These are phyloP conservation scores for Thermothelomyces thermophilus DNA, from an alignment of 2,329 filamentous ascomycete genomes.

Conservation along the genomic window DNA sequence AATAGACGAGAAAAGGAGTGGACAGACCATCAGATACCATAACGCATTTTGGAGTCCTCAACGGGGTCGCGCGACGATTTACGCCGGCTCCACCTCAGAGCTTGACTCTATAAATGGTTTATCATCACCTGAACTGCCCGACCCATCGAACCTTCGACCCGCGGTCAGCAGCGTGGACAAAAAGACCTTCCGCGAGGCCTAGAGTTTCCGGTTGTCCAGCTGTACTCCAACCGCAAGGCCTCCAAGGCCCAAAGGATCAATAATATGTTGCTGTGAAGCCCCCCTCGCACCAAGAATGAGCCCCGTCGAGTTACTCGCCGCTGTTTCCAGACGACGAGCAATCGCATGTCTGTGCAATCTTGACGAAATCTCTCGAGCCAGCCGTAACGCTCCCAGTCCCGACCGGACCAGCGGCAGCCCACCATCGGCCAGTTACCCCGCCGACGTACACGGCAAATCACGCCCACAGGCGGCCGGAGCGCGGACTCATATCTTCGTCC, in stretches of 20 bases:
- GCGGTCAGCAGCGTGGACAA: conserved; percentile 17
- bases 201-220: conserved; percentile 26
- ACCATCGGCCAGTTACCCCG: conserved; percentile 31
- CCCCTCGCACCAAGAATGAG: conserved; percentile 99
- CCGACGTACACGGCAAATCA: conserved; percentile 17
- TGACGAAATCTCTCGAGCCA: conserved; percentile 71
- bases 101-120: conserved; percentile 95
- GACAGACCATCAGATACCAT: conserved; percentile 36
- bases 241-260: not conserved
- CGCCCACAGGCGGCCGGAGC: conserved; percentile 31
- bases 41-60: conserved; percentile 40
- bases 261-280: conserved; percentile 30
- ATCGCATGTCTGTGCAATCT: conserved; percentile 98
- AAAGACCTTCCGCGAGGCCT: conserved; percentile 35
- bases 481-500: conserved; percentile 92
- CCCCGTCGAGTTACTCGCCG: conserved; percentile 96
- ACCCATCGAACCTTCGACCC: conserved; percentile 27
- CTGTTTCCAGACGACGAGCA: conserved; percentile 46
- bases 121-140: conserved; percentile 75
- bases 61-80: conserved; percentile 31
- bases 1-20: conserved; percentile 14
- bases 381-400: conserved; percentile 41
- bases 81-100: conserved; percentile 61
- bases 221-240: conserved; percentile 42
- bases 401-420: conserved; percentile 35